These are phyloP conservation scores for Porphyrellus cyaneotinctus DNA, from an alignment of 768 basidiomycete genomes.

Conservation along the genomic window DNA sequence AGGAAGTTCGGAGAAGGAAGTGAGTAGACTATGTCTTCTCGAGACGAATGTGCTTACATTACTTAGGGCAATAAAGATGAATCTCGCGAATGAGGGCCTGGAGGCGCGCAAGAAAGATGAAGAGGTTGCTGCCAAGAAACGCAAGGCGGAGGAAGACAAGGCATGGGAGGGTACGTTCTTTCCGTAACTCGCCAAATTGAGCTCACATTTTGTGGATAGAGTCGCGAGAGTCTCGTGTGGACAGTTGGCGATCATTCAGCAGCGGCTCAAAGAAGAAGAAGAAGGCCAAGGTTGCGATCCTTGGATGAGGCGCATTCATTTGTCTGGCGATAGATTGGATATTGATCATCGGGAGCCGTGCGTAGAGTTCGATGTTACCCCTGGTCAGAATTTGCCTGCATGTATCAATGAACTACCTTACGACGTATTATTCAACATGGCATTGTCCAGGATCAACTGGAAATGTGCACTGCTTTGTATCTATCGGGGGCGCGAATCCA, in stretches of 20 bases:
- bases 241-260: slow-evolving; percentile 75
- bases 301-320: slow-evolving; percentile 47
- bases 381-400: slow-evolving; percentile 1
- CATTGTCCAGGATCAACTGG: too few species aligned
- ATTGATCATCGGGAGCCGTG: background rate
- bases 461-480: too few species aligned
- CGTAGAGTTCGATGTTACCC: slow-evolving; percentile 14
- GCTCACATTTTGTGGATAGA: slow-evolving; percentile 36
- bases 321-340: background rate
- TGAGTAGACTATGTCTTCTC: slow-evolving; percentile 33
- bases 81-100: slow-evolving; percentile 85
- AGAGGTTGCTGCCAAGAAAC: slow-evolving; percentile 68
- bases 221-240: slow-evolving; percentile 76
- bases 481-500: too few species aligned
- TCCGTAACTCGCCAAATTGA: background rate
- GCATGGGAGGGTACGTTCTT: slow-evolving; percentile 73
- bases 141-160: slow-evolving; percentile 86
- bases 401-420: slow-evolving; percentile 6
- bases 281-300: slow-evolving; percentile 61
- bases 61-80: slow-evolving; percentile 84
- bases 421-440: background rate
- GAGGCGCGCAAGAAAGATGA: slow-evolving; percentile 94
- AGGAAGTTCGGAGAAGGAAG: slow-evolving; percentile 84
- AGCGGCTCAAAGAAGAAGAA: slow-evolving; percentile 77
- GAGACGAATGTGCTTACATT: background rate